Base-by-base conservation (phyloP, 306 rosid genomes). In the Lathyrus oleraceus region DNA sequence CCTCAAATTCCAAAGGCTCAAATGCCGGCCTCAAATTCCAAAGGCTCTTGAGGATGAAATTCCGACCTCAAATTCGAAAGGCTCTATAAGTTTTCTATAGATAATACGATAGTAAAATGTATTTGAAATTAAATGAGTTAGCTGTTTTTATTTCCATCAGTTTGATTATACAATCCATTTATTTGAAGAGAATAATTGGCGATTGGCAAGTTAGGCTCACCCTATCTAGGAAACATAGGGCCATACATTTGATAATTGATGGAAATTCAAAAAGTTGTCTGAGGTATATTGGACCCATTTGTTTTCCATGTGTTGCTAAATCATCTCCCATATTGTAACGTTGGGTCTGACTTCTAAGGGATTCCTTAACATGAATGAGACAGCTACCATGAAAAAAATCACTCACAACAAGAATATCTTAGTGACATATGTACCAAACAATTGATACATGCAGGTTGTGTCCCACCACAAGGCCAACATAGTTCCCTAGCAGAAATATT, bases 191-290 rank as follows among this genome's bases (percentile, higher is more conserved):
- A 11, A 15, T 42, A 19, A 19, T 51, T 51, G 57, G 0, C 27
- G 7, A 42, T 42, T 42, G 38, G 20, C 53, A 64, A 42, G 20
- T 21, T 8, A 40, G 69, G 52, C 2, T 40, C 53, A 63, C 13
- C 53, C 19, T 42, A 38, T 64, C 53, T 64, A 64, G 36, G 53
- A 42, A 23, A 21, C 69, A 42, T 13, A 65, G 39, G 70, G 69
- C 39, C 54, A 64, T 13, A 20, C 19, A 1, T 14, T 42, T 43
- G 11, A 64, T 64, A 40, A 42, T 43, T 43, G 69, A 6, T 21
- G 9, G 19, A 25, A 64, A 40, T 64, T 42, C 13, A 14, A 64
- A 43, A 42, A 21, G 38, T 14, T 64, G 38, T 64, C 54, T 23
- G 4, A 43, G 44, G 20, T 21, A 15, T 45, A 42, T 42, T 44